Evolutionary conservation across 306 rosid genomes (phyloP).

Genomic region (Fragaria ananassa): DNA sequence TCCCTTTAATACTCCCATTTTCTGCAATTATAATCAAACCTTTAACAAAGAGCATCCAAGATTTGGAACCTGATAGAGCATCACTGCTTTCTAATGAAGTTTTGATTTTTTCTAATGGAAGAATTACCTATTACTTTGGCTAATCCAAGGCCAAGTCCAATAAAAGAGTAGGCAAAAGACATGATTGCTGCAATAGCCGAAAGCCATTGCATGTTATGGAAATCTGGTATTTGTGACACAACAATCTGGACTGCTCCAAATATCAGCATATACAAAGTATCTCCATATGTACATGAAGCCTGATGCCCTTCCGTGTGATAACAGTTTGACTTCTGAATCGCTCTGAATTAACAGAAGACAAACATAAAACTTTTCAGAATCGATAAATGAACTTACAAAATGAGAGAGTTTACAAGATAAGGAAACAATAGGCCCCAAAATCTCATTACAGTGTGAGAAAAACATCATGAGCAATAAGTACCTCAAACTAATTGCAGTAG

Average conservation of each 20-base stretch:
- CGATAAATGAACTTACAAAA: background rate
- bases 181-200: slow-evolving; percentile 68
- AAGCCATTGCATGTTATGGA: slow-evolving; percentile 74
- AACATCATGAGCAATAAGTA: slow-evolving; percentile 21
- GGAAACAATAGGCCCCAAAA: background rate
- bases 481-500: slow-evolving; percentile 66
- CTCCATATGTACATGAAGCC: slow-evolving; percentile 59
- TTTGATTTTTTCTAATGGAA: background rate
- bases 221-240: slow-evolving; percentile 76
- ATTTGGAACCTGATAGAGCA: background rate
- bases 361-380: background rate
- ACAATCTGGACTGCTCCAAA: slow-evolving; percentile 72
- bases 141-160: slow-evolving; percentile 75
- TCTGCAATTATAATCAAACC: slow-evolving; percentile 39
- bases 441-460: background rate
- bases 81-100: background rate
- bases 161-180: slow-evolving; percentile 66
- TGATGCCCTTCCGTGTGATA: slow-evolving; percentile 75
- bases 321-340: slow-evolving; percentile 71
- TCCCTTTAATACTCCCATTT: slow-evolving; percentile 72
- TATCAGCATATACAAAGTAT: slow-evolving; percentile 46
- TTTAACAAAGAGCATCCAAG: background rate
- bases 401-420: background rate
- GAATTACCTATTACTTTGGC: slow-evolving; percentile 56
- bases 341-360: slow-evolving; percentile 38